Evolutionary conservation across 768 basidiomycete species (phyloP).

Genomic region (Strobilomyces dryophilus): DNA sequence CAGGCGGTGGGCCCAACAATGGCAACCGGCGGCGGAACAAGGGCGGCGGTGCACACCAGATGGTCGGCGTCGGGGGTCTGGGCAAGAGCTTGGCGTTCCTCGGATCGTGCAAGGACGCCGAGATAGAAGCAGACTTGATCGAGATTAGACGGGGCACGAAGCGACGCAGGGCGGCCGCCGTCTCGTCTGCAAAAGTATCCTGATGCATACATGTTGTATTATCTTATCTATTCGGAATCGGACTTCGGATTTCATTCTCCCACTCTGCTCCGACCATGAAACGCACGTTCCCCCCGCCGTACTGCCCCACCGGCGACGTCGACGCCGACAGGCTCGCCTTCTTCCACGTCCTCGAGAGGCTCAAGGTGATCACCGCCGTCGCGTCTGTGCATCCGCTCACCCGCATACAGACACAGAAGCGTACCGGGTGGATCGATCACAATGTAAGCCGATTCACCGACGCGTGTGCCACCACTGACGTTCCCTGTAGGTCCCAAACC

Average conservation of each 20-base stretch:
- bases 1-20: conserved; percentile 39
- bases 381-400: background rate
- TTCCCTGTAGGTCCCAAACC: conserved; percentile 59
- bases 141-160: conserved; percentile 79
- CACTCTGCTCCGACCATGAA: conserved; percentile 5
- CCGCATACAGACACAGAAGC: conserved; percentile 76
- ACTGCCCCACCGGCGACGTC: conserved; percentile 47
- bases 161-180: conserved; percentile 34
- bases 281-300: conserved; percentile 57
- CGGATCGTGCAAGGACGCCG: conserved; percentile 56
- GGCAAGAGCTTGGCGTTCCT: conserved; percentile 69
- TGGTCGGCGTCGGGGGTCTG: conserved; percentile 57
- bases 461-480: conserved; percentile 3
- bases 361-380: conserved; percentile 59
- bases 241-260: conserved; percentile 17
- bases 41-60: conserved; percentile 49
- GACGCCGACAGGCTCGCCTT: conserved; percentile 78
- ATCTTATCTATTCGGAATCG: conserved; percentile 30
- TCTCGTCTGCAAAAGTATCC: conserved; percentile 30
- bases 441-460: conserved; percentile 29
- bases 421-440: conserved; percentile 92
- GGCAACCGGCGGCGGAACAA: conserved; percentile 43
- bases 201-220: conserved; percentile 22
- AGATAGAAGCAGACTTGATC: conserved; percentile 71
- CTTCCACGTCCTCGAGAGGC: conserved; percentile 80